A percentile compares a stretch with the other conserved stretches of the same genome.
These are phyloP conservation scores for Phanerochaete carnosa DNA, from an alignment of 768 basidiomycete species.

Conservation along the genomic window DNA sequence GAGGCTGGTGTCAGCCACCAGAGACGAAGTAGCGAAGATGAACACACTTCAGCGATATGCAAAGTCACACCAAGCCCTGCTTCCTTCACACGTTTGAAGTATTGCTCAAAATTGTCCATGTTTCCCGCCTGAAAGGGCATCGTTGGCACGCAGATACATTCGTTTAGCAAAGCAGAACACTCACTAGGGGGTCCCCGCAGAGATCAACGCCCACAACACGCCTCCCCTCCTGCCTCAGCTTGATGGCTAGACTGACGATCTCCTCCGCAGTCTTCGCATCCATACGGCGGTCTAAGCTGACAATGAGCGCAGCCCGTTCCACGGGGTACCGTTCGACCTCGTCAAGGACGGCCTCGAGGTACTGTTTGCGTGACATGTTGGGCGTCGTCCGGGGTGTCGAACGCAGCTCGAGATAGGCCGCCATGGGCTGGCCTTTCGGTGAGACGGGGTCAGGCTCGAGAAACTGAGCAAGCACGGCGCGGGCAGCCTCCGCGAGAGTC, in stretches of 20 bases:
- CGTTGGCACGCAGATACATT: background rate
- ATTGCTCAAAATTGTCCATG: slow-evolving; percentile 44
- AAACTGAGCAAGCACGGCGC: slow-evolving; percentile 65
- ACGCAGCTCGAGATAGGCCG: slow-evolving; percentile 78
- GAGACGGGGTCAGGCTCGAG: slow-evolving; percentile 31
- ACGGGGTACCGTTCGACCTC: slow-evolving; percentile 57
- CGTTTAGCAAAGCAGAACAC: slow-evolving; percentile 9
- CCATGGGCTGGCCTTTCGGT: slow-evolving; percentile 42
- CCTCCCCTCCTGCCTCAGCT: slow-evolving; percentile 51
- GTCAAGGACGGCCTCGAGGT: slow-evolving; percentile 62
- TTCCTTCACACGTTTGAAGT: slow-evolving; percentile 51
- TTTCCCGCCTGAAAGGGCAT: slow-evolving; percentile 43
- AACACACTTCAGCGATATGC: slow-evolving; percentile 77
- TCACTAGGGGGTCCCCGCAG: slow-evolving; percentile 64
- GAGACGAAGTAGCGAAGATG: background rate
- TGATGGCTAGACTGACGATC: slow-evolving; percentile 53
- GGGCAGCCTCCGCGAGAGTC: slow-evolving; percentile 52
- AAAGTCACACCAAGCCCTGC: slow-evolving; percentile 72
- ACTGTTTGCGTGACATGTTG: slow-evolving; percentile 55
- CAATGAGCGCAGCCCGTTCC: slow-evolving; percentile 55
- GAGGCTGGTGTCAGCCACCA: background rate
- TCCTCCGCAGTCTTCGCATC: slow-evolving; percentile 44
- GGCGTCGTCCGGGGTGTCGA: slow-evolving; percentile 64
- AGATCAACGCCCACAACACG: slow-evolving; percentile 77
- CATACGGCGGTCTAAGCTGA: slow-evolving; percentile 80